Evolutionary conservation across 768 basidiomycete genomes (phyloP).

Genomic region (Pholiota conissans): DNA sequence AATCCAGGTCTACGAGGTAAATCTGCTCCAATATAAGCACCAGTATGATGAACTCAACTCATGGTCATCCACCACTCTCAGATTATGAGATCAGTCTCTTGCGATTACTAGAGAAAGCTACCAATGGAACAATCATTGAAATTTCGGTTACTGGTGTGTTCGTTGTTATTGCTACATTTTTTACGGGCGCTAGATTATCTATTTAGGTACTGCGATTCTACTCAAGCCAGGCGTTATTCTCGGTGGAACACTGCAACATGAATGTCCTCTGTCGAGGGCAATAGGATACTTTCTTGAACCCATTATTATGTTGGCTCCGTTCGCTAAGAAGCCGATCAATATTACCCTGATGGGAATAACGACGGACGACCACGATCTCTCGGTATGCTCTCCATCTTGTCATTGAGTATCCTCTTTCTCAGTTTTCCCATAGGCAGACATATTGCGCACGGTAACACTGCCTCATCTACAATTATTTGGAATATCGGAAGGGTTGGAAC

Average conservation of each 20-base stretch:
- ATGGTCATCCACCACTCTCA: slow-evolving; percentile 25
- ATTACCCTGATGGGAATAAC: slow-evolving; percentile 88
- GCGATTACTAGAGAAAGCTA: slow-evolving; percentile 83
- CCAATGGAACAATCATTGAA: slow-evolving; percentile 93
- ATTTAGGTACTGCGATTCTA: slow-evolving; percentile 82
- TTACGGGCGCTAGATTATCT: neutral
- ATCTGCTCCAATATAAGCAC: slow-evolving; percentile 12
- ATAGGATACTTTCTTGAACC: slow-evolving; percentile 96
- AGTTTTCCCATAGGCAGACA: slow-evolving; percentile 61
- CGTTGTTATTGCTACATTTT: slow-evolving; percentile 14
- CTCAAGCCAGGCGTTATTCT: slow-evolving; percentile 91
- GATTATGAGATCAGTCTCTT: slow-evolving; percentile 94
- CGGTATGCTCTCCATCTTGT: slow-evolving; percentile 44
- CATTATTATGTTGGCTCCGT: slow-evolving; percentile 86
- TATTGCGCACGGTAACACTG: slow-evolving; percentile 86
- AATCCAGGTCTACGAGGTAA: slow-evolving; percentile 92
- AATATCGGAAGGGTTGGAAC: slow-evolving; percentile 85
- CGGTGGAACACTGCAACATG: slow-evolving; percentile 80
- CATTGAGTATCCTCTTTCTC: neutral
- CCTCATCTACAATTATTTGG: slow-evolving; percentile 91
- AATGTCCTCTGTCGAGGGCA: slow-evolving; percentile 85
- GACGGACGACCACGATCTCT: slow-evolving; percentile 89
- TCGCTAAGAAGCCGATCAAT: slow-evolving; percentile 84
- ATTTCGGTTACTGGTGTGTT: slow-evolving; percentile 96
- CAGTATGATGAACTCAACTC: neutral